Conservation (phyloP, 306 rosid species). For the Delonix regia region DNA sequence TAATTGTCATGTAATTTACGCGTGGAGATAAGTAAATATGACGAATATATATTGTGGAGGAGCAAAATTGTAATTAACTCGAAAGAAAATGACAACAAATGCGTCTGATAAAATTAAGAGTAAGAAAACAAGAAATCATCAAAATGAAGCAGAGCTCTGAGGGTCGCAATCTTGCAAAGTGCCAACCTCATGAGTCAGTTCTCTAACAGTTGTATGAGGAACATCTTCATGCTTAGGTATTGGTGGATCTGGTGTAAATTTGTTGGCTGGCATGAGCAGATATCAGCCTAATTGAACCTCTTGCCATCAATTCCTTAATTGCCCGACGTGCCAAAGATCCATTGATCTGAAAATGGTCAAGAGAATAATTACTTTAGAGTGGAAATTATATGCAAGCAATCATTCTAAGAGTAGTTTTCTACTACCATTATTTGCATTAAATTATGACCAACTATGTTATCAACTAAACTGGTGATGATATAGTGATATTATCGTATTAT, state of each 20-base stretch:
- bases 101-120: background rate
- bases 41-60: background rate
- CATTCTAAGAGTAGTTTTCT: background rate
- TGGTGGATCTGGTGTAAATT: conserved; percentile 46
- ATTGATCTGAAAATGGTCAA: conserved; percentile 30
- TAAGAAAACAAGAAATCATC: background rate
- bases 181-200: background rate
- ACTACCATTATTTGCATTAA: background rate
- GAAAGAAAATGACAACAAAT: background rate
- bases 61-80: conserved; percentile 5
- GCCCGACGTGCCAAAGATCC: conserved; percentile 51
- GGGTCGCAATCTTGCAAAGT: background rate
- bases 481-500: background rate
- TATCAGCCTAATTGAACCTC: conserved; percentile 42
- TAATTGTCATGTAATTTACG: background rate
- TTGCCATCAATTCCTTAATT: conserved; percentile 40
- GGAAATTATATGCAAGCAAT: background rate
- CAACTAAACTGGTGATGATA: background rate
- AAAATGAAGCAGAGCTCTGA: background rate
- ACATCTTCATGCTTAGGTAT: conserved; percentile 24
- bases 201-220: background rate
- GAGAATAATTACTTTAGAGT: background rate
- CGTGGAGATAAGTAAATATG: background rate
- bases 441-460: background rate
- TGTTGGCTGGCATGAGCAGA: conserved; percentile 44